These are phyloP conservation scores for Diplodia sapinea DNA, from an alignment of 2,329 filamentous ascomycete genomes.

Conservation along the genomic window DNA sequence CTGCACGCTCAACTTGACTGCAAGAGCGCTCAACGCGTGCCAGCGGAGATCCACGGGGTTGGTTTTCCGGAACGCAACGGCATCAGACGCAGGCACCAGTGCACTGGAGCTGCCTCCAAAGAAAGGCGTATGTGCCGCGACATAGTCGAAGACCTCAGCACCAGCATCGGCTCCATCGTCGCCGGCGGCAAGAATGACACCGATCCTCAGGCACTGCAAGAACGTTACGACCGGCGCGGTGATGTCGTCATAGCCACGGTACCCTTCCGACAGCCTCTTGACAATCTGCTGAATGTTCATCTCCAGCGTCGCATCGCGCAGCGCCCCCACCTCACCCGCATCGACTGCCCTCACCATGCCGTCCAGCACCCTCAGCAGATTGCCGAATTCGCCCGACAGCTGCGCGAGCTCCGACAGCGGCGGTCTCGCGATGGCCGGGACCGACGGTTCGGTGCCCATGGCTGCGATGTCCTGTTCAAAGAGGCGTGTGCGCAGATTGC, in stretches of 20 bases:
- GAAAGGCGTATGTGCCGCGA: conserved; percentile 43
- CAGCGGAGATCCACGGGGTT: conserved; percentile 44
- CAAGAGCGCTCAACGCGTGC: conserved; percentile 43
- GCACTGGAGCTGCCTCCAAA: conserved; percentile 36
- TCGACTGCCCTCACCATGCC: conserved; percentile 40
- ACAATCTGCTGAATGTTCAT: conserved; percentile 72
- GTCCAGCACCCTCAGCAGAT: conserved; percentile 60
- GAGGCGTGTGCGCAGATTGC: conserved; percentile 69
- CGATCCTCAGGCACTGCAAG: conserved; percentile 77
- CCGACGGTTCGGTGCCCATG: conserved; percentile 70
- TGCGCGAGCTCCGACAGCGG: conserved; percentile 68
- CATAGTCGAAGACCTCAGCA: conserved; percentile 36
- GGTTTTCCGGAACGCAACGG: conserved; percentile 35
- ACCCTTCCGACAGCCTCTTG: conserved; percentile 70
- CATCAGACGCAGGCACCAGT: conserved; percentile 12
- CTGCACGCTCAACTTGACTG: conserved; percentile 36
- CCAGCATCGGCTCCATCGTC: conserved; percentile 33
- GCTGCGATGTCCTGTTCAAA: conserved; percentile 66
- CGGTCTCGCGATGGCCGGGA: conserved; percentile 74
- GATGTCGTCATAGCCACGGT: conserved; percentile 84
- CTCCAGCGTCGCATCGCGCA: conserved; percentile 48
- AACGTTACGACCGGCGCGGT: conserved; percentile 78
- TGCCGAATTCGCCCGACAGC: conserved; percentile 83
- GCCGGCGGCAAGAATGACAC: conserved; percentile 65
- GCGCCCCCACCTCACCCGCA: conserved; percentile 37